phyloP scores from a whole-genome alignment of 176 grass and related monocot species.

The Oryza glumipatula region DNA sequence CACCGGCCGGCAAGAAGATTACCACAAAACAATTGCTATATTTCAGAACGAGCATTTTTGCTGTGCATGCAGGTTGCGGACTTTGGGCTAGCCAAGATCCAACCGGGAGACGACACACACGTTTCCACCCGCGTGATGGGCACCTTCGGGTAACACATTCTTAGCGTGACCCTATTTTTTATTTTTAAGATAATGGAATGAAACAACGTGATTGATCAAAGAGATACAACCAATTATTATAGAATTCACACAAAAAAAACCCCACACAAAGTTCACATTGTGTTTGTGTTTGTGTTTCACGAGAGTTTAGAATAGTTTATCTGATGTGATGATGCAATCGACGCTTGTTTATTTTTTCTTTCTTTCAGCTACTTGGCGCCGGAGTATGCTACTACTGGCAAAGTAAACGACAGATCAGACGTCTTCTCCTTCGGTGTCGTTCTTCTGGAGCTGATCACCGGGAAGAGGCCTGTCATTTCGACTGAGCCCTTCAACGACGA shows the following conservation, averaged over 20 bases:
- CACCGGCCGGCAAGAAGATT: background rate
- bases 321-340: background rate
- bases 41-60: slow-evolving; percentile 12
- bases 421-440: slow-evolving; percentile 72
- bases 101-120: slow-evolving; percentile 43
- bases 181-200: no score
- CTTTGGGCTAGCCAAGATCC: slow-evolving; percentile 84
- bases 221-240: no score
- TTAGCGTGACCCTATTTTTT: no score
- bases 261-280: no score
- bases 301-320: no score
- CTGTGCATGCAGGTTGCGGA: slow-evolving; percentile 81
- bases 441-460: slow-evolving; percentile 71
- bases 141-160: slow-evolving; percentile 66
- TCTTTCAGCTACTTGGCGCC: slow-evolving; percentile 60
- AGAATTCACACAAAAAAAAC: no score
- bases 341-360: background rate
- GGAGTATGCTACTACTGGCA: slow-evolving; percentile 61
- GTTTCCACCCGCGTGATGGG: slow-evolving; percentile 77
- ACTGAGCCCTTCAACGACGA: slow-evolving; percentile 40
- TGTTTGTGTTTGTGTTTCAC: no score
- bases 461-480: slow-evolving; percentile 52
- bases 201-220: no score
- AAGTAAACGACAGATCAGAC: slow-evolving; percentile 60
- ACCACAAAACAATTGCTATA: background rate